A percentile compares a stretch with the other conserved stretches of the same genome.
Conservation (phyloP, 495 filamentous ascomycete species). For the Penicillium canescens region DNA sequence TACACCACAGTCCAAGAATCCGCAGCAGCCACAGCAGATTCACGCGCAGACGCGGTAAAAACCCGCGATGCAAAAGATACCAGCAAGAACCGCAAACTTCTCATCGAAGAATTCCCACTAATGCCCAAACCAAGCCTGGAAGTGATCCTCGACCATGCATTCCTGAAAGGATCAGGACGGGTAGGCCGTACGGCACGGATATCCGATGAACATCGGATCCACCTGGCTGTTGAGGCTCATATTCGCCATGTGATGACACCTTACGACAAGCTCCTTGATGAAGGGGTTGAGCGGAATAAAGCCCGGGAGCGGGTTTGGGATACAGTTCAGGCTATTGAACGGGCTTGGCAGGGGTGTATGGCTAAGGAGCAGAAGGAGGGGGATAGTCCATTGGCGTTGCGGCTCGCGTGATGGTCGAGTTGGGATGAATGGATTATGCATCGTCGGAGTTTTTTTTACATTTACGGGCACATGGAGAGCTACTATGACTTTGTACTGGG, state of each 20-base stretch:
- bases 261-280: slow-evolving; percentile 44
- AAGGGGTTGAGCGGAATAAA: slow-evolving; percentile 18
- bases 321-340: slow-evolving; percentile 26
- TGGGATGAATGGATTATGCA: neutral
- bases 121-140: slow-evolving; percentile 44
- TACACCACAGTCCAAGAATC: slow-evolving; percentile 29
- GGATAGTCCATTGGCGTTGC: neutral
- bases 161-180: slow-evolving; percentile 49
- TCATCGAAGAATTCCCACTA: slow-evolving; percentile 38
- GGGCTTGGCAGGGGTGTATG: slow-evolving; percentile 29
- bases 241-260: slow-evolving; percentile 49
- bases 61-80: slow-evolving; percentile 37
- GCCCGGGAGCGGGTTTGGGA: slow-evolving; percentile 32
- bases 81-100: slow-evolving; percentile 29
- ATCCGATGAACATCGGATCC: slow-evolving; percentile 37
- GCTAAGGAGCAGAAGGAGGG: too few species aligned
- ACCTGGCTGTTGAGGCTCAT: slow-evolving; percentile 51
- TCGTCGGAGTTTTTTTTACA: neutral
- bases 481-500: neutral
- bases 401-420: neutral
- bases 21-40: slow-evolving; percentile 35
- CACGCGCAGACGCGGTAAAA: slow-evolving; percentile 40
- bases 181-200: slow-evolving; percentile 44
- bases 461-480: neutral
- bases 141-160: slow-evolving; percentile 43